These are phyloP conservation scores for Clitoria ternatea DNA, from an alignment of 306 rosid species.

Conservation along the genomic window DNA sequence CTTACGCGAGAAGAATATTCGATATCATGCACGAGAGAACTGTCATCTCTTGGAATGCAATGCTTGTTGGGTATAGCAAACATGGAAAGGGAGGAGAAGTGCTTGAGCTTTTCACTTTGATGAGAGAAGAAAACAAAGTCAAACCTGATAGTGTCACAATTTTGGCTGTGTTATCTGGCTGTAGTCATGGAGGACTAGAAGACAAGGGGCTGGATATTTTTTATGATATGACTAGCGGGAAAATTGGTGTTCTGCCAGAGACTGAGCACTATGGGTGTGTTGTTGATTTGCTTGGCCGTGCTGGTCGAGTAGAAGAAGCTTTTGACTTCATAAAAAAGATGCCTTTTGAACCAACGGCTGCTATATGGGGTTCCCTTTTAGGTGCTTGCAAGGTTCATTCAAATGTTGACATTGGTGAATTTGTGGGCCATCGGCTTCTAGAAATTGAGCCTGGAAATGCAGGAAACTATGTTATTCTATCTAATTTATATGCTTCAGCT, in stretches of 20 bases:
- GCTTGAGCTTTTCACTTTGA: slow-evolving; percentile 62
- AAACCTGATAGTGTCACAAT: slow-evolving; percentile 70
- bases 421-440: slow-evolving; percentile 60
- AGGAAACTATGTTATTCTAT: slow-evolving; percentile 82
- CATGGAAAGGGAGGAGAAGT: slow-evolving; percentile 86
- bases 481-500: slow-evolving; percentile 74
- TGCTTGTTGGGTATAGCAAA: slow-evolving; percentile 84
- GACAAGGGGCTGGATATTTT: slow-evolving; percentile 68
- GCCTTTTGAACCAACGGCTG: slow-evolving; percentile 72
- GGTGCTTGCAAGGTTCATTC: slow-evolving; percentile 82
- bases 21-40: slow-evolving; percentile 67
- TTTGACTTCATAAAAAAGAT: slow-evolving; percentile 49
- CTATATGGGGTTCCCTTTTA: slow-evolving; percentile 82
- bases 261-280: slow-evolving; percentile 80
- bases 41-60: slow-evolving; percentile 85
- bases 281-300: slow-evolving; percentile 87
- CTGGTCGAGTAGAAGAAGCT: slow-evolving; percentile 68
- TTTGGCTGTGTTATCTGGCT: slow-evolving; percentile 82
- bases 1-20: slow-evolving; percentile 65
- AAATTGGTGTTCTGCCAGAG: slow-evolving; percentile 56
- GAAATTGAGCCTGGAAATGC: slow-evolving; percentile 81
- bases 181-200: slow-evolving; percentile 87
- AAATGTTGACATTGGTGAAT: slow-evolving; percentile 57
- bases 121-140: slow-evolving; percentile 62
- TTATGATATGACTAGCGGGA: slow-evolving; percentile 48